Evolutionary conservation across 495 filamentous ascomycete species (phyloP), one percentile per base, ranked within the genome.

Genomic region (Cryomyces minteri): DNA sequence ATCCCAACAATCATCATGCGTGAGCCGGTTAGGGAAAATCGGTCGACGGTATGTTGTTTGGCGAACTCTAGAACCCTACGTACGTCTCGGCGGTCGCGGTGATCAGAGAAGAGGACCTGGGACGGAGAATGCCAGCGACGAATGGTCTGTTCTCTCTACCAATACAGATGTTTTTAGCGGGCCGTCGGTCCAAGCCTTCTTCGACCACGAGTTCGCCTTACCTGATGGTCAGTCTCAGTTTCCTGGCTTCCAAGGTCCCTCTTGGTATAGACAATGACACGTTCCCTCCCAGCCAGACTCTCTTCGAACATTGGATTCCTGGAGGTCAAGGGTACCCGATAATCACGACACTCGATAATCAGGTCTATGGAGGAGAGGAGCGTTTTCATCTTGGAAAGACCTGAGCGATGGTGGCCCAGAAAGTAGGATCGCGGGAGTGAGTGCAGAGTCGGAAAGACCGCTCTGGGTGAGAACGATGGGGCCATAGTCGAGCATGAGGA

Each of bases 341-440:
- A 88, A 63, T 99, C 90, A 43, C 90, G 82, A 62, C 88, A 94
- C 63, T 99, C 90, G 46, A 99, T 75, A 42, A 99, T 74, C 40
- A 96, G 79, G 51, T 87, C 82, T 46, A 94, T 82, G 41, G 76
- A 72, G 39, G 76, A 75, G 40, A 99, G 73, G 64, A 81, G 70
- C 46, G 74, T 76, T 61, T 82, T 83, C 82, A 99, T 96, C 58
- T 81, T 79, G 14, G 66, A 65, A 18, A 96, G 67, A n/a, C 82
- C 90, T 33, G 81, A 69, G 39, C 72, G 69, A 67, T 99, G 90
- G 60, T 99, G 90, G 46, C 90, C 90, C n/a, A 96, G 75, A 69
- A 80, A 99, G 67, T 95, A 99, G 46, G 92, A 90, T 28, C 84
- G 76, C 10, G 84, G 81, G 46, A 96, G 76, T 32, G 74, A 74